Conservation (phyloP, 768 basidiomycete genomes). For the Neoboletus brunneissimus region DNA sequence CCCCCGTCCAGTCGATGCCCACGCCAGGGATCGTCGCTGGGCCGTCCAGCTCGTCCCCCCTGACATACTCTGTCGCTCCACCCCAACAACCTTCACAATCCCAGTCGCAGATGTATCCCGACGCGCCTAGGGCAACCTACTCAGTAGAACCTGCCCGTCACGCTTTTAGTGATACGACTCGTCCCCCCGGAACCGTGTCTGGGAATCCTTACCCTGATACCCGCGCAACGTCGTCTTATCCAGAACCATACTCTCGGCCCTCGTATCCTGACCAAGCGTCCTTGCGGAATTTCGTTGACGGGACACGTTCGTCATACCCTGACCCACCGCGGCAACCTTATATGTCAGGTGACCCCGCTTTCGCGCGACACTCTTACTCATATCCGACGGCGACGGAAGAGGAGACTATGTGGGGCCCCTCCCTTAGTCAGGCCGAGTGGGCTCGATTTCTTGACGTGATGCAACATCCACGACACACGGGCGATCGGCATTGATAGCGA, state of each 20-base stretch:
- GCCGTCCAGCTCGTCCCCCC: slow-evolving; percentile 24
- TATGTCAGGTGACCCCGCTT: slow-evolving; percentile 20
- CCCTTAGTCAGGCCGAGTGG: slow-evolving; percentile 78
- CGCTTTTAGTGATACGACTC: slow-evolving; percentile 20
- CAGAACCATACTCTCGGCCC: slow-evolving; percentile 26
- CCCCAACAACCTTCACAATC: slow-evolving; percentile 20
- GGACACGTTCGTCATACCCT: slow-evolving; percentile 23
- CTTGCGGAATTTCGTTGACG: slow-evolving; percentile 24
- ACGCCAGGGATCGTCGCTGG: slow-evolving; percentile 17
- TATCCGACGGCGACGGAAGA: slow-evolving; percentile 53
- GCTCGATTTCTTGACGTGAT: slow-evolving; percentile 61
- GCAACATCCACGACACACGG: slow-evolving; percentile 41
- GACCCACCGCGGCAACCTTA: slow-evolving; percentile 30
- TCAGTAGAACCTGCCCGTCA: slow-evolving; percentile 22
- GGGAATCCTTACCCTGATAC: slow-evolving; percentile 32
- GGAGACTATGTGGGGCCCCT: slow-evolving; percentile 69
- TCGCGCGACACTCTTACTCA: slow-evolving; percentile 30
- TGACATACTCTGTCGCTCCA: slow-evolving; percentile 21
- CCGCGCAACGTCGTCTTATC: slow-evolving; percentile 20
- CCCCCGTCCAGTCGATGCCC: slow-evolving; percentile 25
- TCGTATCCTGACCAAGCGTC: slow-evolving; percentile 25
- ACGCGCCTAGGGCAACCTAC: slow-evolving; percentile 22
- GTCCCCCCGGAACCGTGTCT: slow-evolving; percentile 14
- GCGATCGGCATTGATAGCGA: slow-evolving; percentile 26
- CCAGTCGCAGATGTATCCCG: slow-evolving; percentile 27